Conservation (phyloP, 495 filamentous ascomycete species). For the Penicillium canariense region DNA sequence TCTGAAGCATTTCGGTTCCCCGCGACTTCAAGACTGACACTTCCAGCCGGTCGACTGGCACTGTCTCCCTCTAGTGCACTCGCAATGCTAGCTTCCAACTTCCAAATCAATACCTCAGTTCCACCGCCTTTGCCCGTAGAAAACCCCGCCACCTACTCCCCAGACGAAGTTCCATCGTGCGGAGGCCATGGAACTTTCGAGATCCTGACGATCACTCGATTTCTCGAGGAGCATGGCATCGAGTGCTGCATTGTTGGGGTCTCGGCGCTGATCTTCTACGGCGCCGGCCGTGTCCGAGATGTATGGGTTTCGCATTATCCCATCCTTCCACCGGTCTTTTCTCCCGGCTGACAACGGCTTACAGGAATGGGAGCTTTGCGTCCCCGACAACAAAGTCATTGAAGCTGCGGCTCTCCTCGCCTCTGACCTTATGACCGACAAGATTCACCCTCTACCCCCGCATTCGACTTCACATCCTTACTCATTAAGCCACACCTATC, state of each 20-base stretch:
- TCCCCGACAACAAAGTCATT: conserved; percentile 24
- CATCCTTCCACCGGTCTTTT: background rate
- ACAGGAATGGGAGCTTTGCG: conserved; percentile 32
- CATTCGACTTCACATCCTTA: conserved; percentile 22
- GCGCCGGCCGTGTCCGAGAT: conserved; percentile 29
- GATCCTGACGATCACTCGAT: conserved; percentile 28
- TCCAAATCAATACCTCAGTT: conserved; percentile 16
- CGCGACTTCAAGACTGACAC: conserved; percentile 10
- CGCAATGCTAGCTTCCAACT: conserved; percentile 22
- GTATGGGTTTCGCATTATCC: conserved; percentile 20
- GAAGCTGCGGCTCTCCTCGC: conserved; percentile 18
- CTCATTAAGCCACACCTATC: conserved; percentile 34
- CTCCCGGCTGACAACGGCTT: background rate
- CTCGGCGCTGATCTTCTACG: conserved; percentile 30
- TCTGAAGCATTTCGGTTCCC: conserved; percentile 18
- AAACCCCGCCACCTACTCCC: conserved; percentile 17
- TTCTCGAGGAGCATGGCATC: conserved; percentile 28
- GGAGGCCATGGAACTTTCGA: conserved; percentile 29
- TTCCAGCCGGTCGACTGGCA: background rate
- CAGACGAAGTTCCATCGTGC: conserved; percentile 23
- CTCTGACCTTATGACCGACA: conserved; percentile 10
- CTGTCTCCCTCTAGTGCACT: conserved; percentile 2
- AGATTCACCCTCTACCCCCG: conserved; percentile 17
- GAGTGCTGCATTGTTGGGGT: conserved; percentile 31
- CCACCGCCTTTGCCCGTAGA: conserved; percentile 12